Conservation (phyloP, 2,329 filamentous ascomycete genomes). For the Daldinia sp. region DNA sequence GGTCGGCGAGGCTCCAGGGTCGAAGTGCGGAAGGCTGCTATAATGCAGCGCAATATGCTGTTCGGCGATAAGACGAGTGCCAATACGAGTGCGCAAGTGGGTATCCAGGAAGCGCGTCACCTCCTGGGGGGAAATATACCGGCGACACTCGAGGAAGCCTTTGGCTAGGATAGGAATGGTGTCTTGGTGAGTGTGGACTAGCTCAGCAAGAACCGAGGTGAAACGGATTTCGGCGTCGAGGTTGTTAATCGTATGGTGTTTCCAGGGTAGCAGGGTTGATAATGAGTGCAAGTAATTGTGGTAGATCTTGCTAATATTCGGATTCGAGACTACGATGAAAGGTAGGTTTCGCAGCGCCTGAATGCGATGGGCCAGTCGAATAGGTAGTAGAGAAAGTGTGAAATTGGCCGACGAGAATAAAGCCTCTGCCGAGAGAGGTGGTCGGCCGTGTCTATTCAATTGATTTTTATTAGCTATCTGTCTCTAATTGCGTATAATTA, state of each 20-base stretch:
- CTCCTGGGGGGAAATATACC: conserved; percentile 82
- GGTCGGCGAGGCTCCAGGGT: conserved; percentile 60
- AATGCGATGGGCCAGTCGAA: conserved; percentile 91
- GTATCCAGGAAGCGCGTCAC: conserved; percentile 94
- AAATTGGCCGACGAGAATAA: conserved; percentile 94
- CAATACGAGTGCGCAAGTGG: conserved; percentile 91
- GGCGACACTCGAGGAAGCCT: conserved; percentile 91
- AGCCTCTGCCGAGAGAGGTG: conserved; percentile 80
- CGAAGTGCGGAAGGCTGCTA: conserved; percentile 73
- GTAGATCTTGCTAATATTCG: conserved; percentile 92
- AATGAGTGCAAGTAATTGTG: conserved; percentile 95
- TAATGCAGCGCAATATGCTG: conserved; percentile 94
- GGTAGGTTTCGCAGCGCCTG: conserved; percentile 92
- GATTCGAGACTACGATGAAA: conserved; percentile 98
- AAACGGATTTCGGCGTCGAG: conserved; percentile 90
- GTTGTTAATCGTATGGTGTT: conserved; percentile 72
- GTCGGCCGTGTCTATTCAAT: conserved; percentile 71
- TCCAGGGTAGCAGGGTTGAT: conserved; percentile 86
- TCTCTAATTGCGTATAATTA: background rate
- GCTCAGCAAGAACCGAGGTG: conserved; percentile 89
- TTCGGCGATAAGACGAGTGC: conserved; percentile 91
- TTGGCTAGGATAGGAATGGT: conserved; percentile 92
- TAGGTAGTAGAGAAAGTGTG: conserved; percentile 88
- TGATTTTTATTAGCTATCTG: background rate
- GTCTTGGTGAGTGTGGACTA: conserved; percentile 94